Percentiles rank a stretch among this genome's conserved stretches.
phyloP scores from a whole-genome alignment of 352 stramenopile genomes.

The Phytophthora pseudosyringae region DNA sequence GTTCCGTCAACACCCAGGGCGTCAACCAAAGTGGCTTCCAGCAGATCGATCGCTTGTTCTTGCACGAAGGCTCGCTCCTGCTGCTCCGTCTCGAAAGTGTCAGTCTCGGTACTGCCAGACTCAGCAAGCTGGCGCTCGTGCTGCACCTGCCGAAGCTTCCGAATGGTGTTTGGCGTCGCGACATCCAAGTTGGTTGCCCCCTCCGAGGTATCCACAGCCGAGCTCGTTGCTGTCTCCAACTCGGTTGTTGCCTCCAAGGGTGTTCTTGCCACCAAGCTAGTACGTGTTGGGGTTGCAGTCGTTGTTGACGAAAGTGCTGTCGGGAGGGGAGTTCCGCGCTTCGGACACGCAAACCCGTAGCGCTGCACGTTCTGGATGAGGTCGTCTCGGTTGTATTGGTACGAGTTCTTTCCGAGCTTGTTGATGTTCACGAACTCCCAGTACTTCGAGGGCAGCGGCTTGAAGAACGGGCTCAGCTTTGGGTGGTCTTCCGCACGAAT shows the following conservation, averaged over 20 bases:
- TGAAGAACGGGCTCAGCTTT: conserved; percentile 33
- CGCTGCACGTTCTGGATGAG: conserved; percentile 34
- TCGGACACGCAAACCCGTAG: conserved; percentile 41
- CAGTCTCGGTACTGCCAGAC: not conserved
- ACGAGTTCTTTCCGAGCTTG: conserved; percentile 33
- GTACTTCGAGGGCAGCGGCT: conserved; percentile 26
- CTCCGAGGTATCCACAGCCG: not conserved
- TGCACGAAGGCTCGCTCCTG: conserved; percentile 26
- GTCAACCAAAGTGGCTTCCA: conserved; percentile 24
- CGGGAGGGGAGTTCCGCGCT: conserved; percentile 14
- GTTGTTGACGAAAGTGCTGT: conserved; percentile 2
- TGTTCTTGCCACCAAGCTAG: not conserved
- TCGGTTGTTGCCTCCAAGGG: not conserved
- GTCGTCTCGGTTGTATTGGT: conserved; percentile 39
- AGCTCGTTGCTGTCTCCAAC: not conserved
- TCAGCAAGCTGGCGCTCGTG: not conserved
- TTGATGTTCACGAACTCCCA: conserved; percentile 39
- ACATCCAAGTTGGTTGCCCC: not conserved
- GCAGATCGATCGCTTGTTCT: conserved; percentile 25
- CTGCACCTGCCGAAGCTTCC: conserved; percentile 9
- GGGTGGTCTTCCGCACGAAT: conserved; percentile 33
- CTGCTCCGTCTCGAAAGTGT: conserved; percentile 17
- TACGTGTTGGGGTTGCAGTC: not conserved
- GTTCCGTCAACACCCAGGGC: conserved; percentile 32
- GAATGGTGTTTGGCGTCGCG: not conserved